Conservation (phyloP, 257 asterid species). For the Primulina eburnea region DNA sequence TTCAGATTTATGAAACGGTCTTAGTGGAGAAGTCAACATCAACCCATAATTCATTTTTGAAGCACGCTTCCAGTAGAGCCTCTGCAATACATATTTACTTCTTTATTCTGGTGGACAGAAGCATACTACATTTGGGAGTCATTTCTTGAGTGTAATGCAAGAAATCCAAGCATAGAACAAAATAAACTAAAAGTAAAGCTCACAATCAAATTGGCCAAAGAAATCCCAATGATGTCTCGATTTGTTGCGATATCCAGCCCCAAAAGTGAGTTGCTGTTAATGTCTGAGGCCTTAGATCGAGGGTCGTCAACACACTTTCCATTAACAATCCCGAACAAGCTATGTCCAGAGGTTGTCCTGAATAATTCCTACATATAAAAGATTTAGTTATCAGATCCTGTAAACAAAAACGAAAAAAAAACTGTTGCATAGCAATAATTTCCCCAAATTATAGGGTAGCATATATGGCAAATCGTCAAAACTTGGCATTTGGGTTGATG, state of each 20-base stretch:
- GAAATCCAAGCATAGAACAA: conserved; percentile 7
- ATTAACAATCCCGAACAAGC: conserved; percentile 76
- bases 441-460: too few species aligned
- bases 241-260: conserved; percentile 87
- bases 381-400: conserved; percentile 13
- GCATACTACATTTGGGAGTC: conserved; percentile 7
- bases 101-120: conserved; percentile 14
- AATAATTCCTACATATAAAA: conserved; percentile 64
- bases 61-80: conserved; percentile 96
- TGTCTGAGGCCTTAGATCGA: conserved; percentile 84
- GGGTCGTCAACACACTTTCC: conserved; percentile 95
- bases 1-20: conserved; percentile 53
- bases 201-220: conserved; percentile 93
- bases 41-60: conserved; percentile 73
- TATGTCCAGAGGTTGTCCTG: conserved; percentile 74
- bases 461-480: background rate
- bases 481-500: background rate
- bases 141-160: background rate
- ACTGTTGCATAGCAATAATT: too few species aligned
- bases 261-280: conserved; percentile 67
- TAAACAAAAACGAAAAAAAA: background rate
- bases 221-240: conserved; percentile 83
- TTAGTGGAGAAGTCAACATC: conserved; percentile 90
- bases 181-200: conserved; percentile 26
- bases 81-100: conserved; percentile 47